These are phyloP conservation scores for Glonium stellatum DNA, from an alignment of 495 filamentous ascomycete species.

Conservation along the genomic window DNA sequence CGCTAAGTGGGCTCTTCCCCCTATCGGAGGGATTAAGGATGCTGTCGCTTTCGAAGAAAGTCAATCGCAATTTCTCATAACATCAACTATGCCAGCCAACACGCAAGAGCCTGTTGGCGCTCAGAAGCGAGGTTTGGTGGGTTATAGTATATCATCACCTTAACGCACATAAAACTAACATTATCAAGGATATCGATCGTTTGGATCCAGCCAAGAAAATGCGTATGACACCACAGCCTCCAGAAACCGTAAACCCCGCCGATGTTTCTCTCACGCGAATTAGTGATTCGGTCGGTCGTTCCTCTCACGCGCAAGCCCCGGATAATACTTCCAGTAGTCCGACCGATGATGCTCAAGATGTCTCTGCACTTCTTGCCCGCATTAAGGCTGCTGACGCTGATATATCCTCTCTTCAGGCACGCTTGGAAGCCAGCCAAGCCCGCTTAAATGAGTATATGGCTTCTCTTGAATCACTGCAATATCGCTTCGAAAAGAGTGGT, in stretches of 20 bases:
- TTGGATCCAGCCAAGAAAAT: slow-evolving; percentile 14
- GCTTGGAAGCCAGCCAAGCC: not conserved
- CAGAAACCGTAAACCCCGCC: not conserved
- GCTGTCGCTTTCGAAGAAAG: slow-evolving; percentile 6
- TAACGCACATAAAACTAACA: not conserved
- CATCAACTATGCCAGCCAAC: not conserved
- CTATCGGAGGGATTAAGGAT: slow-evolving; percentile 22
- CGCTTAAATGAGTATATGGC: not conserved
- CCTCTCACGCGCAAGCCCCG: not conserved
- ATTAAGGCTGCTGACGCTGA: not conserved
- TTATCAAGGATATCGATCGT: slow-evolving; percentile 6
- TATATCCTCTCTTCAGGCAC: not conserved
- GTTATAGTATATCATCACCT: not conserved
- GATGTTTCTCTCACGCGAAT: slow-evolving; percentile 12
- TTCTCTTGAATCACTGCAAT: not conserved
- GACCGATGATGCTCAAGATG: not conserved
- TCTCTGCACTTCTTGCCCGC: not conserved
- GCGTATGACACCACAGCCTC: slow-evolving; percentile 20
- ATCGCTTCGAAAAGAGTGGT: slow-evolving; percentile 5
- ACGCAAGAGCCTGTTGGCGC: not conserved
- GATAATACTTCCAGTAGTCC: not conserved
- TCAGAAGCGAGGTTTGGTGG: slow-evolving; percentile 1
- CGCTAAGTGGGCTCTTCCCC: slow-evolving; percentile 15
- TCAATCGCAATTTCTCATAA: not conserved
- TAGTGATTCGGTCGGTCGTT: slow-evolving; percentile 21